A percentile compares a stretch with the other conserved stretches of the same genome.
Conservation (phyloP, 108 stramenopile species). For the Pseudonitzschia pungens region DNA sequence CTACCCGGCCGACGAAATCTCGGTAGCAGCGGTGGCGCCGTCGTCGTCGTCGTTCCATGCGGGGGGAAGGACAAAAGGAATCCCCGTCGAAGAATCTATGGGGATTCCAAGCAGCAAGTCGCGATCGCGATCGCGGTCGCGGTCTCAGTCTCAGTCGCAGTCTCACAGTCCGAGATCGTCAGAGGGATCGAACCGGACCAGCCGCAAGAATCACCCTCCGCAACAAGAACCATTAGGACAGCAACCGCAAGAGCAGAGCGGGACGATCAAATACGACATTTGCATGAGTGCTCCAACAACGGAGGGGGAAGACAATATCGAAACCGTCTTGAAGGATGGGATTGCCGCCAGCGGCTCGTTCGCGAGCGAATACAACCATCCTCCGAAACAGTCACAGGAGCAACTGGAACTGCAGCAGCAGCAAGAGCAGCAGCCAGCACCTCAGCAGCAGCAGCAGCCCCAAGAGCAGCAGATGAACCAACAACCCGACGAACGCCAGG, state of each 20-base stretch:
- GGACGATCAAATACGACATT: background rate
- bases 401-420: background rate
- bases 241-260: background rate
- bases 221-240: background rate
- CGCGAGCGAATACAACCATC: background rate
- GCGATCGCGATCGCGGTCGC: too few species aligned
- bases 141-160: background rate
- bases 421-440: background rate
- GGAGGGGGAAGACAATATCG: background rate
- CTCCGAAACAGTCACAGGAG: background rate
- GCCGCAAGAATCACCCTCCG: too few species aligned
- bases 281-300: too few species aligned
- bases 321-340: conserved; percentile 8
- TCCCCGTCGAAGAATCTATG: too few species aligned
- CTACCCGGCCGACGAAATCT: background rate
- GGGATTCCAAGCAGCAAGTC: too few species aligned
- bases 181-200: background rate
- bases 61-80: background rate
- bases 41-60: background rate
- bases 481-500: background rate
- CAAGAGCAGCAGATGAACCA: background rate
- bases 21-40: background rate
- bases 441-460: background rate
- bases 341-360: background rate
- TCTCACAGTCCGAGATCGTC: background rate